These are phyloP conservation scores for Boletales sp. DNA, from an alignment of 768 basidiomycete species.

Conservation along the genomic window DNA sequence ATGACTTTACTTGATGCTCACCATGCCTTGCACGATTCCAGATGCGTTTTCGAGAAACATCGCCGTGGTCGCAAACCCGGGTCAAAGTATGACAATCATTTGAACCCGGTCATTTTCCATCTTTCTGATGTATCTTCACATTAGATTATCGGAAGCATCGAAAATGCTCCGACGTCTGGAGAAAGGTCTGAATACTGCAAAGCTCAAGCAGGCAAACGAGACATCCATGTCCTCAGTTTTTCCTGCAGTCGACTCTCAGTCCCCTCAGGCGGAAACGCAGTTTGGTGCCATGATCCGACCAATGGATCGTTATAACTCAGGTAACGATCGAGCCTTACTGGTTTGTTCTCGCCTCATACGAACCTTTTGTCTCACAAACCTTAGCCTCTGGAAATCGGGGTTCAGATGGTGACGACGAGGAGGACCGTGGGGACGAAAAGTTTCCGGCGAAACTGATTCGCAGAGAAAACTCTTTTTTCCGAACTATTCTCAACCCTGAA, in stretches of 20 bases:
- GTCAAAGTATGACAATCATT: slow-evolving; percentile 61
- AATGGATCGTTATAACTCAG: slow-evolving; percentile 28
- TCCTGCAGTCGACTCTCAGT: slow-evolving; percentile 29
- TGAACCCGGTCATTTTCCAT: background rate
- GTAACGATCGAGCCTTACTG: slow-evolving; percentile 10
- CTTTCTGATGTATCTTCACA: slow-evolving; percentile 9
- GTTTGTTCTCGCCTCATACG: slow-evolving; percentile 3
- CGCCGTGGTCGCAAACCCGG: slow-evolving; percentile 85
- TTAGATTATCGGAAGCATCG: slow-evolving; percentile 81
- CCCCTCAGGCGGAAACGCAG: slow-evolving; percentile 24
- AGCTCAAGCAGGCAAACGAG: slow-evolving; percentile 57
- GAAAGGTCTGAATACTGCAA: slow-evolving; percentile 75
- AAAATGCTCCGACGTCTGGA: slow-evolving; percentile 86
- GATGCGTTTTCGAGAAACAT: slow-evolving; percentile 87
- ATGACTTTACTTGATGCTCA: slow-evolving; percentile 1
- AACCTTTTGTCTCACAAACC: slow-evolving; percentile 1
- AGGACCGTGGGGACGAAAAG: slow-evolving; percentile 63
- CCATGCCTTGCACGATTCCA: slow-evolving; percentile 29
- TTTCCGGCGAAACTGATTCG: slow-evolving; percentile 75
- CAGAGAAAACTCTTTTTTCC: slow-evolving; percentile 77
- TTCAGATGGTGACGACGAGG: slow-evolving; percentile 55
- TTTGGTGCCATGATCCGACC: slow-evolving; percentile 29
- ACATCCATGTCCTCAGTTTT: slow-evolving; percentile 32
- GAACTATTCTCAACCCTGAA: slow-evolving; percentile 77
- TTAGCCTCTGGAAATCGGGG: slow-evolving; percentile 23